Evolutionary conservation across 768 basidiomycete genomes (phyloP).

Genomic region (Sporobolomyces phaffii): DNA sequence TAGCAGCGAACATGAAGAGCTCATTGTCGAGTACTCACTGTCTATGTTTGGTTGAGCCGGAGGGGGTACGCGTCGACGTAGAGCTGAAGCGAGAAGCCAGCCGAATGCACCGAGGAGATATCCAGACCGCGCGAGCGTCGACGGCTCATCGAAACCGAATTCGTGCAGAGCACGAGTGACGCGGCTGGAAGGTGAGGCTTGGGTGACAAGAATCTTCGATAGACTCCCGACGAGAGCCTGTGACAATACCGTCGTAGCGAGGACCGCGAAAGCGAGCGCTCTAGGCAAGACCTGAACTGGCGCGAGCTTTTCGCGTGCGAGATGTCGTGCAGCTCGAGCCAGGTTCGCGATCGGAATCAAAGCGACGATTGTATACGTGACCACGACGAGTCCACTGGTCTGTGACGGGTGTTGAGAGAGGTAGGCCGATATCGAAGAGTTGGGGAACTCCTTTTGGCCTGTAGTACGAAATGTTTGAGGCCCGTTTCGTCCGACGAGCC

Average conservation of each 20-base stretch:
- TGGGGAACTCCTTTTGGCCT: conserved; percentile 33
- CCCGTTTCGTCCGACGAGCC: background rate
- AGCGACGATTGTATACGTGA: background rate
- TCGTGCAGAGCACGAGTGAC: background rate
- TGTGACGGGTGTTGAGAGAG: background rate
- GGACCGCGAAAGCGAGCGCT: conserved; percentile 13
- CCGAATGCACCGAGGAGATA: background rate
- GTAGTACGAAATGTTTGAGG: background rate
- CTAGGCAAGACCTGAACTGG: background rate
- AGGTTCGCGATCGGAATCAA: background rate
- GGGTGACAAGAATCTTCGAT: background rate
- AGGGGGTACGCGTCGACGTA: background rate
- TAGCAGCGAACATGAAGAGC: too few relatives aligned
- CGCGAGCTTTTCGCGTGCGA: background rate
- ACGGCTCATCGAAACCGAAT: background rate
- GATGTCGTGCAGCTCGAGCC: background rate
- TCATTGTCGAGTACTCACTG: too few relatives aligned
- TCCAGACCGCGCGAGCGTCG: background rate
- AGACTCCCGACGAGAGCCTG: background rate
- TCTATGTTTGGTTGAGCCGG: background rate
- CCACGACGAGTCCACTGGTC: background rate
- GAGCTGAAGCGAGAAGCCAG: background rate
- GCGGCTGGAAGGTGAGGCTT: too few relatives aligned
- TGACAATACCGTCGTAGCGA: background rate
- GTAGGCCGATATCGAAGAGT: background rate